phyloP scores from a whole-genome alignment of 2,329 filamentous ascomycete genomes.

The Hymenoscyphus infarciens region DNA sequence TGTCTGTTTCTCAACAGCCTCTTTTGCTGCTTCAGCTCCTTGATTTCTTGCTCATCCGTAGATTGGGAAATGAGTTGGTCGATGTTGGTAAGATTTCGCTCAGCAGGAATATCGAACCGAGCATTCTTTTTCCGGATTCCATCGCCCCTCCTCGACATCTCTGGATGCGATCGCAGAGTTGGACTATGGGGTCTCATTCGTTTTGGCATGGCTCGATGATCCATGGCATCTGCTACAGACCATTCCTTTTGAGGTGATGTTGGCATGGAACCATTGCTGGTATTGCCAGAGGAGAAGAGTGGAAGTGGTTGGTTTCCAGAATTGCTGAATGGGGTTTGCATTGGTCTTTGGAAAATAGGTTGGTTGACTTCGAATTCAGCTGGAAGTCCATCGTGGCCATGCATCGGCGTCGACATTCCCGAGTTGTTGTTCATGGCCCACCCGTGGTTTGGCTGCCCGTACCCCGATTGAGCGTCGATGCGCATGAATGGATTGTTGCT shows the following conservation, averaged over 20 bases:
- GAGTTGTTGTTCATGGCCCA: conserved; percentile 48
- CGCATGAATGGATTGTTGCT: conserved; percentile 67
- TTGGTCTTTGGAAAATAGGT: conserved; percentile 48
- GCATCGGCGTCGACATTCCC: conserved; percentile 71
- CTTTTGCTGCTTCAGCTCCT: conserved; percentile 98
- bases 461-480: conserved; percentile 49
- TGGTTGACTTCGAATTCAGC: conserved; percentile 51
- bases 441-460: conserved; percentile 30
- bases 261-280: conserved; percentile 47
- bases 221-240: conserved; percentile 47
- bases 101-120: conserved; percentile 92
- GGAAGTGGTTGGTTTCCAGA: conserved; percentile 47
- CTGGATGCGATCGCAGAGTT: conserved; percentile 67
- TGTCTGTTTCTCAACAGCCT: conserved; percentile 90
- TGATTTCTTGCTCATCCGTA: conserved; percentile 87
- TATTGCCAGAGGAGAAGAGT: conserved; percentile 51
- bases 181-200: conserved; percentile 67
- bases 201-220: conserved; percentile 49
- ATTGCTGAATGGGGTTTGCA: conserved; percentile 55
- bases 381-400: conserved; percentile 62
- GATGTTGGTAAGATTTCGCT: conserved; percentile 91
- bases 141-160: conserved; percentile 48
- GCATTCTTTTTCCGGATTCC: conserved; percentile 98
- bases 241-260: conserved; percentile 59
- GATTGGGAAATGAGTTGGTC: conserved; percentile 87